Base-by-base conservation (phyloP, 176 grass and related monocot genomes). In the Phoenix dactylifera region DNA sequence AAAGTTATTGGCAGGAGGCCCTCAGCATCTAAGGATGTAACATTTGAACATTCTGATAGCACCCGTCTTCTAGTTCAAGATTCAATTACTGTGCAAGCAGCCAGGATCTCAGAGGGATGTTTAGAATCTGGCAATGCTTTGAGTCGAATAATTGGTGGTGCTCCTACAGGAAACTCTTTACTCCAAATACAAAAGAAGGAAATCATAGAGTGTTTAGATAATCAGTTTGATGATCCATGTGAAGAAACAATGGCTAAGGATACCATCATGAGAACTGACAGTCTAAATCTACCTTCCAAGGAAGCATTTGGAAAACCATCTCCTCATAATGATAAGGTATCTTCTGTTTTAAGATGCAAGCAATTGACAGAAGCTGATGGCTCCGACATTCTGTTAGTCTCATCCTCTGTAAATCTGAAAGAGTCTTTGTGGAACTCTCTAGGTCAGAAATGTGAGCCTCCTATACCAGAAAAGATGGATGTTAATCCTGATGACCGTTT, bases 151-250 rank as follows among this genome's bases (percentile, higher is more conserved):
- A 66, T 61, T 60, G 61, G 61, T 76, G 68, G 64, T 30, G 72
- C 71, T 81, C 77, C 68, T 80, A 56, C 65, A 73, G 74, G 55
- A 64, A 74, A 72, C 58, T 49, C 53, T 75, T 80, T 65, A 69
- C 39, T 63, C 15, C 56, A 80, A 66, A 77, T 54, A 62, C 39
- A 73, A 49, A 72, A 60, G 59, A 83, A 77, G 66, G 77, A 73
- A 50, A 44, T 44, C 22, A 17, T 35, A 0, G 26, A 32, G 16
- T 5, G 25, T 55, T 22, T 22, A 55, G 69, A 35, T 57, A 69
- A 35, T 66, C 6, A 20, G 20, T 20, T 20, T 20, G 77, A 77
- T 74, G 60, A 51, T 63, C 74, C 66, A 62, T 64, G 77, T 35
- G 72, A 63, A 49, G 66, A 80, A 55, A 58, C 49, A 56, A 35